Evolutionary conservation across 2,329 filamentous ascomycete genomes (phyloP), one percentile per base, ranked within the genome.

Genomic region (Cytospora piceae): DNA sequence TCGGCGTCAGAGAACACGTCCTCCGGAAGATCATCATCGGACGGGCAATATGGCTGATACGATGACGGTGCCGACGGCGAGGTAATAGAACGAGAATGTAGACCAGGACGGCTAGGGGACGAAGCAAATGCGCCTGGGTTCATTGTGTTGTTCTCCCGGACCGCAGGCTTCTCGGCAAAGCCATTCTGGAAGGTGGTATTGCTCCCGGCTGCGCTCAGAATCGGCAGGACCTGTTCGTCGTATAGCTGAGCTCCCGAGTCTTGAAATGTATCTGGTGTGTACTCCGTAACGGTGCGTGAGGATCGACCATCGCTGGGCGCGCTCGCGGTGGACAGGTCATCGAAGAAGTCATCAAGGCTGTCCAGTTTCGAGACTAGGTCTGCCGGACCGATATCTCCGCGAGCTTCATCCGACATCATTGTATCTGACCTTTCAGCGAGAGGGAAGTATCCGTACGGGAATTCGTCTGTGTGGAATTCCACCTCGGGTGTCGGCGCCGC

Each of bases 381-480:
- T 46, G 90, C 91, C 73, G 93, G 90, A 65, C 92, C 90, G 53
- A 84, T 86, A 56, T 93, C 90, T 1, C 82, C 87, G 17, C 90
- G 86, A 0, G 81, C 86, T 46, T 95, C 93, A 71, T 97, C 92
- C 0, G 94, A 97, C 75, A 96, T 87, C 91, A 97, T 97, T 0
- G 94, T 97, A 62, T 93, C 92, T 1, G 93, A 92, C 61, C 93
- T 87, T 69, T 94, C 90, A 0, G 80, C 77, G 22, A 86, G 80
- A 1, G 88, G 86, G 79, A 94, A 94, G 75, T 94, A 93, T 12
- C 90, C 90, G 71, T 91, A 92, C 14, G 89, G 88, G 72, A 92
- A 94, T 67, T 98, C 94, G 68, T 99, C 96, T 3, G 88, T 85
- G 71, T 96, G 91, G 78, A 99, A 98, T 73, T 96, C 94, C 32